Base-by-base conservation (phyloP, 768 basidiomycete genomes). In the Wakefieldia striispora region DNA sequence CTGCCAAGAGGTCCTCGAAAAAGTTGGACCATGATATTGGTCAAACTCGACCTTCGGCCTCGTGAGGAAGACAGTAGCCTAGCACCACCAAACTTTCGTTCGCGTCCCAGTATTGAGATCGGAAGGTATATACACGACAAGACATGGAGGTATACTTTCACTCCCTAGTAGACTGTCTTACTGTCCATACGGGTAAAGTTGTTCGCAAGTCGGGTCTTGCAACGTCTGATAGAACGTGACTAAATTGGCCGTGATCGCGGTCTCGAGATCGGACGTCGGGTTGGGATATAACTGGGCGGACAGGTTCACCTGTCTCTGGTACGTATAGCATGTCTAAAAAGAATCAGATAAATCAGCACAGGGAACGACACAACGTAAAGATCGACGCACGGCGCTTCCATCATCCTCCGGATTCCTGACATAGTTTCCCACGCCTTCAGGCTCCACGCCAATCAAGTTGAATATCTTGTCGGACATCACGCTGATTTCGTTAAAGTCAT, bases 211-310 rank as follows among this genome's bases (percentile, higher is more conserved):
- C 7, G 55, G 31, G 6, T 64, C 29, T 17, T 19, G 5, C 27
- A 62, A 11, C 13, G 40, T 14, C 38, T 53, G 6, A 40, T 57
- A 59, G 6, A 63, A 53, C 11, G 55, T 57, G 33, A 39, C 39
- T 38, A 65, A 16, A 21, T 57, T 68, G 36, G 43, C 50, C 43
- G 51, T 64, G 51, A 64, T 64, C 36, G 62, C 61, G 1, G 43
- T 10, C 43, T 41, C 26, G 19, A 63, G 62, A 1, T 63, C 53
- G 6, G 53, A 5, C 1, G 50, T 51, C 21, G 61, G 62, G 12
- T 62, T 29, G 6, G 62, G 62, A 46, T 64, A 63, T 49, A 62
- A 26, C 34, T 26, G 26, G 5, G 50, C 56, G 1, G 56, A 55
- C 46, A 64, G 20, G 16, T 61, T 61, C 33, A 45, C n/a, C 43